Evolutionary conservation across 2,329 filamentous ascomycete species (phyloP), one percentile per base, ranked within the genome.

Genomic region (Colletotrichum noveboracense): DNA sequence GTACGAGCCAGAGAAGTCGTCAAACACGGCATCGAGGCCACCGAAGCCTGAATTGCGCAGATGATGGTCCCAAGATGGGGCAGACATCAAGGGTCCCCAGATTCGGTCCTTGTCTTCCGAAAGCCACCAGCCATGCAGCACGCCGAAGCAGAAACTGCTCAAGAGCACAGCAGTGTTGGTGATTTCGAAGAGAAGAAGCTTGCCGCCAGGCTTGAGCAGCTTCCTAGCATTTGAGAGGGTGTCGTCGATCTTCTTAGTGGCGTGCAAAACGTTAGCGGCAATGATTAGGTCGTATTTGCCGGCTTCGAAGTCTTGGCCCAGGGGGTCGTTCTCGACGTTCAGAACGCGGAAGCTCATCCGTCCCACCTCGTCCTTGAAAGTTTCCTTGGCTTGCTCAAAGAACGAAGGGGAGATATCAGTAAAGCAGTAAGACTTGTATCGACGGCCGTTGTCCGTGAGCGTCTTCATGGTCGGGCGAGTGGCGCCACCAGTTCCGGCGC

Each of bases 351-450:
- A 87, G 7, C 68, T 79, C 74, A 86, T 82, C 16, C 70, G 64
- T 5, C 67, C 73, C 9, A 34, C 48, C 66, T 78, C 79, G 2
- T 77, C 66, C 43, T 76, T 52, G 74, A 83, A 81, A 14, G 71
- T 73, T 26, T 80, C 74, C n/a, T 77, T 77, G 0, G 84, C 84
- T 12, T 80, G 76, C 26, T 81, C 80, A 61, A 87, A 86, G 79
- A 86, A 86, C 2, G 79, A 81, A 3, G 81, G 76, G 0, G 85
- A 86, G 32, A 86, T 85, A 61, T 87, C 85, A 4, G 85, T 86
- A 71, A 82, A 87, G 7, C 80, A 82, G 73, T 86, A 86, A 1
- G 72, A 62, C 18, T 52, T 36, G 61, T 77, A 80, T 16, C 77
- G 74, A 4, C 66, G 32, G 0, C 71, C 64, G 7, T 43, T 14